These are phyloP conservation scores for Cyphellophora europaea DNA, from an alignment of 2,329 filamentous ascomycete genomes.

Conservation along the genomic window DNA sequence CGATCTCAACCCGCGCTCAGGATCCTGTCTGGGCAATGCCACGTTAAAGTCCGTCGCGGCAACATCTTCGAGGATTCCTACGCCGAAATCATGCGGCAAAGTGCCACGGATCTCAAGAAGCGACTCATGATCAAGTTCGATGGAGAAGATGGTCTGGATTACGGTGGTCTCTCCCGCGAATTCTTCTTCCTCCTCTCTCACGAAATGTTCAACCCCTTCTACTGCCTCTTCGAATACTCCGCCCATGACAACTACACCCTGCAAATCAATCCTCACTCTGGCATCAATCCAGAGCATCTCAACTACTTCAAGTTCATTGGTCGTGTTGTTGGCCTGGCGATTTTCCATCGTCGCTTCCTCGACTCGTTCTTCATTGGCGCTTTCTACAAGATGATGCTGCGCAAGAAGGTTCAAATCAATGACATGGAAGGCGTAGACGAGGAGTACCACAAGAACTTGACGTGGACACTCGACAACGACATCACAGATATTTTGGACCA, in stretches of 20 bases:
- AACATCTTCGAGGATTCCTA: slow-evolving; percentile 99
- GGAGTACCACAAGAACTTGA: slow-evolving; percentile 90
- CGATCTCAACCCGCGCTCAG: slow-evolving; percentile 92
- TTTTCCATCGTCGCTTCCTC: slow-evolving; percentile 94
- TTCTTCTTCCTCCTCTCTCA: slow-evolving; percentile 99
- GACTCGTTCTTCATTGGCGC: slow-evolving; percentile 99
- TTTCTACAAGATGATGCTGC: slow-evolving; percentile 98
- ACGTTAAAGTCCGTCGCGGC: slow-evolving; percentile 92
- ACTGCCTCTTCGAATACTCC: slow-evolving; percentile 98
- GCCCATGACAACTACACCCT: slow-evolving; percentile 99
- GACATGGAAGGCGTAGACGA: slow-evolving; percentile 99
- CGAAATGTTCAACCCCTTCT: slow-evolving; percentile 99
- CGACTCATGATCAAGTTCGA: slow-evolving; percentile 99
- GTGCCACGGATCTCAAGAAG: slow-evolving; percentile 93
- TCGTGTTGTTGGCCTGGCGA: slow-evolving; percentile 88
- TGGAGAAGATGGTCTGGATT: slow-evolving; percentile 94
- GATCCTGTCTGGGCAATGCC: slow-evolving; percentile 91
- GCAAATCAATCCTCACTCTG: slow-evolving; percentile 98
- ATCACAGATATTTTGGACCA: slow-evolving; percentile 91
- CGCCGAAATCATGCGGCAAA: slow-evolving; percentile 95
- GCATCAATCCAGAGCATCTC: slow-evolving; percentile 97
- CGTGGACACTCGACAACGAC: slow-evolving; percentile 97
- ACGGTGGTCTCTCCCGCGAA: slow-evolving; percentile 92
- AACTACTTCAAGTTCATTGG: slow-evolving; percentile 99
- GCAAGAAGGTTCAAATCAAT: slow-evolving; percentile 80